Base-by-base conservation (phyloP, 495 filamentous ascomycete genomes). In the Neurospora sp. region DNA sequence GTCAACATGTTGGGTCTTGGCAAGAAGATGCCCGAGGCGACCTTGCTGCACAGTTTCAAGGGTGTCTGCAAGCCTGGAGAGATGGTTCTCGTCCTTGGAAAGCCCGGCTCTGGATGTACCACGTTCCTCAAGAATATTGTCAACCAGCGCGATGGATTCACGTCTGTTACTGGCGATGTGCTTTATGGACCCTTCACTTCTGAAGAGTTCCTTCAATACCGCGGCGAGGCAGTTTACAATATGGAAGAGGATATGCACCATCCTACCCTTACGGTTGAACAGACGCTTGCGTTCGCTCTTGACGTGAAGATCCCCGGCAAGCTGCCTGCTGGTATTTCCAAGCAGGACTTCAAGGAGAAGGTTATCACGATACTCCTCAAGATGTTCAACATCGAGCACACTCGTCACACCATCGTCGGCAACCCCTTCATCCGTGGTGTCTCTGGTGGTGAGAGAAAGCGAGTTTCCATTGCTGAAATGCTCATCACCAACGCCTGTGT, bases 351-450 rank as follows among this genome's bases (percentile, higher is more conserved):
- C 83, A 92, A 93, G 79, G 86, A 91, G 42, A 88, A 87, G 74
- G 88, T 93, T 27, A 87, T 92, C 66, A 85, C 88, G 18, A 85
- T 90, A 78, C 82, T 96, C n/a, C 82, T 95, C 46, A 92, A 90
- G 73, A 94, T 94, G 89, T 95, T 96, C 84, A 93, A 93, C 74
- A 95, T 96, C 59, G 89, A 92, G 76, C 92, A 96, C 77, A 95
- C 93, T 1, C 85, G 87, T 37, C 88, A 93, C 76, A 97, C 94
- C 0, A 89, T 93, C 37, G 92, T 97, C 37, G 94, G 94, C 5
- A 92, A 93, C 73, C 87, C 89, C 8, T 93, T 92, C 77, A 86
- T 95, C 70, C 92, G 93, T 18, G 94, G 94, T 75, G 88, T 96
- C n/a, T 93, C 90, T 35, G 94, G 94, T 54, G 94, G 94, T 27